Conservation (phyloP, 768 basidiomycete species). For the Harrya chromipes region DNA sequence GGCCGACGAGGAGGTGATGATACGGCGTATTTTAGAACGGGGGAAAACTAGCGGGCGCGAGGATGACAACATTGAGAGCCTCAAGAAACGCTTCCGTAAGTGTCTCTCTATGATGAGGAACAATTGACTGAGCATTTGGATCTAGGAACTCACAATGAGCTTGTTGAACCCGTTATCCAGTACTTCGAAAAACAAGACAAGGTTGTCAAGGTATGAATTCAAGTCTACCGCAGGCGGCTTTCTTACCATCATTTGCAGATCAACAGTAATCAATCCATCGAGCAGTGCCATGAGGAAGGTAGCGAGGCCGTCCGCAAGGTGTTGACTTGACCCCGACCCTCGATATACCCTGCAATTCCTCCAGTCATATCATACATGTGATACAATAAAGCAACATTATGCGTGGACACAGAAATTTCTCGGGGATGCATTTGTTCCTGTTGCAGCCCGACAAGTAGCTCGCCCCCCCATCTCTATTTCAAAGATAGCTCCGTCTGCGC, state of each 20-base stretch:
- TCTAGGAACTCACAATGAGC: conserved; percentile 77
- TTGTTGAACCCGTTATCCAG: conserved; percentile 92
- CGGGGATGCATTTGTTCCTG: conserved; percentile 28
- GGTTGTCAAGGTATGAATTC: conserved; percentile 64
- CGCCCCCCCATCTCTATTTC: conserved; percentile 59
- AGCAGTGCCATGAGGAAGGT: conserved; percentile 67
- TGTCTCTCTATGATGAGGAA: conserved; percentile 6
- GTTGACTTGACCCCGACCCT: conserved; percentile 28
- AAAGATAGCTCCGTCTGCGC: conserved; percentile 74
- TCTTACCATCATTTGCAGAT: conserved; percentile 43
- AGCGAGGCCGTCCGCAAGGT: conserved; percentile 51
- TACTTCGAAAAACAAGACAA: conserved; percentile 66
- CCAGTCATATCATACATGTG: neutral
- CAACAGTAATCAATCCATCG: conserved; percentile 62
- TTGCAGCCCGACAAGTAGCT: conserved; percentile 46
- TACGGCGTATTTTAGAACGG: conserved; percentile 79
- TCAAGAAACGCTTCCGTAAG: conserved; percentile 94
- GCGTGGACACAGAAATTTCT: conserved; percentile 47
- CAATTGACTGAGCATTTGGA: neutral
- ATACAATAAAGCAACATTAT: conserved; percentile 23
- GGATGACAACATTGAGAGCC: conserved; percentile 91
- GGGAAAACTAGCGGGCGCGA: conserved; percentile 93
- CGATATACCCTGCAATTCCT: conserved; percentile 5
- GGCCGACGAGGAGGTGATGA: conserved; percentile 87
- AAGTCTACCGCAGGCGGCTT: neutral